These are phyloP conservation scores for Malbranchea zuffiana DNA, from an alignment of 2,329 filamentous ascomycete genomes.

Conservation along the genomic window DNA sequence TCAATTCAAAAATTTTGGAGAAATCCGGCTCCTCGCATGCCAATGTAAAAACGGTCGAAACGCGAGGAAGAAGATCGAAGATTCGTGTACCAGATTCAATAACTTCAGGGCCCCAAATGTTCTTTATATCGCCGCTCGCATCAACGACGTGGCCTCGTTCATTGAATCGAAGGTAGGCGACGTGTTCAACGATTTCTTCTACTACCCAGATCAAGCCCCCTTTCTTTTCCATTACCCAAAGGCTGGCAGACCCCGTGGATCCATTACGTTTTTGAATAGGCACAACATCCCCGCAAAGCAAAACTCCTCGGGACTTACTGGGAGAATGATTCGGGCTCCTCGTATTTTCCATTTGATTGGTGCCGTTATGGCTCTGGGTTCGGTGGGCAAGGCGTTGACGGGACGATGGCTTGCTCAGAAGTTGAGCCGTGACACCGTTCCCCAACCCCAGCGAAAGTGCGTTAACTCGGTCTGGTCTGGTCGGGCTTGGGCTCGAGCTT, in stretches of 20 bases:
- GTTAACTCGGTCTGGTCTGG: constrained; percentile 30
- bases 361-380: constrained; percentile 33
- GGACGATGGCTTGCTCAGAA: constrained; percentile 71
- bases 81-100: constrained; percentile 61
- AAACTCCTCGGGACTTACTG: constrained; percentile 72
- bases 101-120: constrained; percentile 71
- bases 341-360: constrained; percentile 1
- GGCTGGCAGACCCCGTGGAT: constrained; percentile 76
- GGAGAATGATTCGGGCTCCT: constrained; percentile 55
- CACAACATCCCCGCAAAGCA: constrained; percentile 95
- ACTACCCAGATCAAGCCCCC: constrained; percentile 93
- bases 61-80: constrained; percentile 64
- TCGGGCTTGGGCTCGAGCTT: constrained; percentile 24
- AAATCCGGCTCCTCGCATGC: constrained; percentile 63
- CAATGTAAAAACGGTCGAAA: constrained; percentile 62
- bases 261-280: constrained; percentile 95
- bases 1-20: constrained; percentile 57
- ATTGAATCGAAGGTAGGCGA: constrained; percentile 65
- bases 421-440: constrained; percentile 73
- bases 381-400: constrained; percentile 38
- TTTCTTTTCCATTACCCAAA: constrained; percentile 98
- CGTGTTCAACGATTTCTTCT: constrained; percentile 93
- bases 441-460: constrained; percentile 50
- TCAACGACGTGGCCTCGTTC: constrained; percentile 63
- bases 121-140: constrained; percentile 62